Base-by-base conservation (phyloP, 176 grass and related monocot genomes). In the Alloteropsis semialata region DNA sequence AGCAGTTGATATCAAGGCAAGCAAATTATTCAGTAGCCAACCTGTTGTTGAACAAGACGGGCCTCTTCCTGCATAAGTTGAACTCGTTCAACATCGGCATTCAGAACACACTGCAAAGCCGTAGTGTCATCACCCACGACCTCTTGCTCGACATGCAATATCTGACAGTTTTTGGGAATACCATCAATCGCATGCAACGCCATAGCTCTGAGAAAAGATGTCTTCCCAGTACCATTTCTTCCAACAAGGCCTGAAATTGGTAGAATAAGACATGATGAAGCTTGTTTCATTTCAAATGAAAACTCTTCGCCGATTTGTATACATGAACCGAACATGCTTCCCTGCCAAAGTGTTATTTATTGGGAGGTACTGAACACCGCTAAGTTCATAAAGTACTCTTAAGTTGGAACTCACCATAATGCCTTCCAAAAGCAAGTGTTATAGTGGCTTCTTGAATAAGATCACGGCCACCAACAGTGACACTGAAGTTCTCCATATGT, bases 61-160 rank as follows among this genome's bases (percentile, higher is more conserved):
- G 90, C 77, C 73, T 98, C 96, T 87, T 98, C 96, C 73, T 93
- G 86, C 90, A 98, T 32, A 84, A 95, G 90, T 61, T 87, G 89
- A 32, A 88, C 79, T 36, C 96, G 89, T 75, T 98, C 96, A 58
- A 93, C 68, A 85, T 98, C 96, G 16, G 92, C 85, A 36, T 91
- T 98, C 62, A 95, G 76, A 75, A 98, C 92, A 86, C 96, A 98
- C 83, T 98, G 96, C 88, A 98, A 79, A 66, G 96, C 90, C 42
- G 70, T 86, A 30, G 88, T 93, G 60, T 92, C 87, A 38, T 95
- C 96, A 66, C 96, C 96, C 4, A 67, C 75, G 34, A 98, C 96
- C 86, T 98, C 96, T 95, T 95, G 96, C 41, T 98, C 96, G 41
- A 98, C 96, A 63, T 98, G 96, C 77, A 98, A 93, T 91, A 98